Base-by-base conservation (phyloP, 192 early-diverging fungal species). In the Powellomyces hirtus region DNA sequence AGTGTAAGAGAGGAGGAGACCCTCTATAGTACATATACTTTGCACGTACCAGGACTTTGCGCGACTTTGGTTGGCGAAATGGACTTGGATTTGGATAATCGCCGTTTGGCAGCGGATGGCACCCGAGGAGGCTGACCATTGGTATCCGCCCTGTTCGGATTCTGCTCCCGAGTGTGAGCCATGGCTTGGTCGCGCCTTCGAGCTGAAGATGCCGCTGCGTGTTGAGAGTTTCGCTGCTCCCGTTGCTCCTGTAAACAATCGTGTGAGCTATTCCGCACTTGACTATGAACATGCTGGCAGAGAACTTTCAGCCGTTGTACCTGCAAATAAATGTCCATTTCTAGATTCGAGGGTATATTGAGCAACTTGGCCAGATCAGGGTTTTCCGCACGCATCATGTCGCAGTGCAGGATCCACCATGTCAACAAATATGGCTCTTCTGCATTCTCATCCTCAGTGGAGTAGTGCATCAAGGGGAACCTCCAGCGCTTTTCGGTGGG, bases 321-420 rank as follows among this genome's bases (percentile, higher is more conserved):
- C 59, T 60, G 59, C 4, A 38, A 6, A 20, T 60, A 60, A 38
- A 60, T 6, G 24, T 36, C 59, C 4, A 33, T 36, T 24, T 60
- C 59, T 37, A 26, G 59, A 56, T 16, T 56, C 4, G 38, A 38
- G 18, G 34, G 34, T 60, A 14, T 3, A 38, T n/a, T 10, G 35
- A 24, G 20, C 16, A 38, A 1, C n/a, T 4, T 37, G 1, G 33
- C 36, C 11, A 29, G n/a, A 7, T 60, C 20, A n/a, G 59, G 59
- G 59, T 36, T 36, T 1, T 8, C 37, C 2, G n/a, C 18, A 3
- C 33, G 36, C 34, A 60, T 33, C 34, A 37, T 24, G 16, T 60
- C 59, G 37, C 59, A 60, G 29, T 60, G 59, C 59, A 36, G 29
- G 16, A n/a, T 10, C 59, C 59, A 60, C 36, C 34, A 40, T 34